phyloP scores from a whole-genome alignment of 352 stramenopile genomes.

The Globisporangium takayamanum region DNA sequence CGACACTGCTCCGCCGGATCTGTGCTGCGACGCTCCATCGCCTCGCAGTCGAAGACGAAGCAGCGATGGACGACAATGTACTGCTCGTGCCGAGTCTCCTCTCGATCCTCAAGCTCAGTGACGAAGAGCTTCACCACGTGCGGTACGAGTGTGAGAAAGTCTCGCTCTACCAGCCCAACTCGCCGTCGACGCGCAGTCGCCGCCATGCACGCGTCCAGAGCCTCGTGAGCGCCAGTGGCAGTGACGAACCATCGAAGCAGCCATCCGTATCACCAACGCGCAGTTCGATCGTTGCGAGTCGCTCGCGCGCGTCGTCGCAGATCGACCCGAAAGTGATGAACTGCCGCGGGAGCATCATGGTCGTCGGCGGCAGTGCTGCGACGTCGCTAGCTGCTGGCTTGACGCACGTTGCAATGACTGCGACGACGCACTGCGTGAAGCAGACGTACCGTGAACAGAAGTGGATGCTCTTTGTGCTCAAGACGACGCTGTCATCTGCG shows the following conservation, averaged over 20 bases:
- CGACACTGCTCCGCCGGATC: constrained; percentile 29
- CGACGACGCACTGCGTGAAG: constrained; percentile 39
- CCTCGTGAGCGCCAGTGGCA: not conserved
- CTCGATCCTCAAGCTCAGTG: constrained; percentile 41
- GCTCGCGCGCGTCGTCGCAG: not conserved
- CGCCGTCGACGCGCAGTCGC: too few species aligned
- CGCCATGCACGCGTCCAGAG: too few species aligned
- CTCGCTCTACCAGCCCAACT: constrained; percentile 27
- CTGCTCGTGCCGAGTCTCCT: constrained; percentile 52
- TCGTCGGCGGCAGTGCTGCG: not conserved
- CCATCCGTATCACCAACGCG: too few species aligned
- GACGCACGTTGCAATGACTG: constrained; percentile 9
- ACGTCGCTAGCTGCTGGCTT: not conserved
- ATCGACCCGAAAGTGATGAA: not conserved
- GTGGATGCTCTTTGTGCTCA: constrained; percentile 66
- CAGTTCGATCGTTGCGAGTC: too few species aligned
- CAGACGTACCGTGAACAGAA: constrained; percentile 57
- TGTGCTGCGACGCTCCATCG: constrained; percentile 68
- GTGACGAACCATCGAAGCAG: not conserved
- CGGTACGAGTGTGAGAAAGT: constrained; percentile 74
- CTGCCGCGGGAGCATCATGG: constrained; percentile 4
- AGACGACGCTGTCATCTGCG: constrained; percentile 56
- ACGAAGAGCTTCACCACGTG: constrained; percentile 64
- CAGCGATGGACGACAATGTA: constrained; percentile 22
- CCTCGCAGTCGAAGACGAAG: constrained; percentile 53